Conservation (phyloP, 495 filamentous ascomycete species). For the Coniosporium apollinis region DNA sequence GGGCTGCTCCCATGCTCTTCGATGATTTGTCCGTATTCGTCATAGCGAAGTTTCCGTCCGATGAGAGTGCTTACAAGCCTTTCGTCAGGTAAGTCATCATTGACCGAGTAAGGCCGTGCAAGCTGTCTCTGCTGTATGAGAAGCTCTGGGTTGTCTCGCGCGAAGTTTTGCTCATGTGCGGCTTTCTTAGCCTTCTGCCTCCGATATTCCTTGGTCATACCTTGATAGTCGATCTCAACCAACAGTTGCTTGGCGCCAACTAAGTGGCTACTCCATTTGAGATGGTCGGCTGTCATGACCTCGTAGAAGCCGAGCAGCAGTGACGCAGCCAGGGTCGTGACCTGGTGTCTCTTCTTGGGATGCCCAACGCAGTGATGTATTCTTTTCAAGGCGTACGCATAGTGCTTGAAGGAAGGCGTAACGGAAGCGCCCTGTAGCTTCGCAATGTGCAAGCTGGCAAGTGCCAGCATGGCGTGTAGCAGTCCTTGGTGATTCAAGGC, state of each 20-base stretch:
- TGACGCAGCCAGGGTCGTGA: constrained; percentile 73
- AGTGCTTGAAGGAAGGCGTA: constrained; percentile 78
- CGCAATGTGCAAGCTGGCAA: constrained; percentile 78
- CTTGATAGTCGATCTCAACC: constrained; percentile 61
- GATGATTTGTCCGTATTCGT: constrained; percentile 13
- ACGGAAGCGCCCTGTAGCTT: constrained; percentile 54
- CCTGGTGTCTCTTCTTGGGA: constrained; percentile 50
- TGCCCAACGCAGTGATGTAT: constrained; percentile 59
- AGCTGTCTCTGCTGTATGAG: constrained; percentile 1
- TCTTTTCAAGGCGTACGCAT: constrained; percentile 67
- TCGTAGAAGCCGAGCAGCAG: constrained; percentile 87
- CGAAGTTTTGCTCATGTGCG: constrained; percentile 6
- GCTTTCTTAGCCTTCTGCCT: constrained; percentile 31
- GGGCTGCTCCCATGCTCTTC: background rate
- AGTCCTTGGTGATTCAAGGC: constrained; percentile 71
- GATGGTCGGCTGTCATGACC: constrained; percentile 84
- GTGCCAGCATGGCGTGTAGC: constrained; percentile 79
- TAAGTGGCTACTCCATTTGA: constrained; percentile 89
- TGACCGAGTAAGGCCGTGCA: background rate
- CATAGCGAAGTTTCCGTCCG: constrained; percentile 20
- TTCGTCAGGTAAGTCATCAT: constrained; percentile 17
- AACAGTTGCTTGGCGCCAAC: constrained; percentile 70
- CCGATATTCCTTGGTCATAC: constrained; percentile 54
- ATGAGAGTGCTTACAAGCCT: constrained; percentile 17
- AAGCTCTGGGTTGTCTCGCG: constrained; percentile 1